Percentiles rank a stretch among this genome's conserved stretches.
These are phyloP conservation scores for Corynascus novoguineensis DNA, from an alignment of 495 filamentous ascomycete genomes.

Conservation along the genomic window DNA sequence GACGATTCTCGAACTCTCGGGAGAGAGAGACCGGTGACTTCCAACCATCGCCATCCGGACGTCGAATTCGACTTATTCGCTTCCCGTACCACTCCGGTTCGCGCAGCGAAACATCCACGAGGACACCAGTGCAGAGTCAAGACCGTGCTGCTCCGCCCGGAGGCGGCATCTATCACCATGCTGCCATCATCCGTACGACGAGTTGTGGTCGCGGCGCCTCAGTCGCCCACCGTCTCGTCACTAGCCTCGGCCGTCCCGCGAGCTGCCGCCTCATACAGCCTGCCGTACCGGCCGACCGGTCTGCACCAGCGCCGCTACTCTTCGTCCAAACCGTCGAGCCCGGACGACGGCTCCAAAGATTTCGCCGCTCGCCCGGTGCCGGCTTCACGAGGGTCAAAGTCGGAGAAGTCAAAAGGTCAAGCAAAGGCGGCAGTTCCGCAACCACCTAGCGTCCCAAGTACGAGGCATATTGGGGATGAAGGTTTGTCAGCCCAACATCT, in stretches of 20 bases:
- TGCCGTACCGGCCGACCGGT: constrained; percentile 34
- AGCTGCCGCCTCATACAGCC: constrained; percentile 30
- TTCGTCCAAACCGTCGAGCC: constrained; percentile 54
- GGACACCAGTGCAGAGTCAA: not conserved
- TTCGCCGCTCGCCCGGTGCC: constrained; percentile 40
- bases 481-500: no score
- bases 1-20: not conserved
- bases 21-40: constrained; percentile 17
- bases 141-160: constrained; percentile 9
- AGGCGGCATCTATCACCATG: constrained; percentile 32
- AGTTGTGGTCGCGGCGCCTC: constrained; percentile 39
- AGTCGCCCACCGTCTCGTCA: constrained; percentile 35
- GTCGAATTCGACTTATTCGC: constrained; percentile 3
- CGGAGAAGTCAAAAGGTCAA: constrained; percentile 46
- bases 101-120: not conserved
- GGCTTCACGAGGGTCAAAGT: constrained; percentile 33
- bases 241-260: constrained; percentile 34
- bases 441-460: constrained; percentile 79
- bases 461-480: constrained; percentile 67
- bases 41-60: constrained; percentile 9
- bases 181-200: constrained; percentile 49
- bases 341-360: constrained; percentile 47
- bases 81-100: not conserved
- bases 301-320: constrained; percentile 47
- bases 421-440: constrained; percentile 39